These are phyloP conservation scores for Bryoerythrophyllum caledonicum DNA, from an alignment of 225 moss, liverwort and hornwort species.

Conservation along the genomic window DNA sequence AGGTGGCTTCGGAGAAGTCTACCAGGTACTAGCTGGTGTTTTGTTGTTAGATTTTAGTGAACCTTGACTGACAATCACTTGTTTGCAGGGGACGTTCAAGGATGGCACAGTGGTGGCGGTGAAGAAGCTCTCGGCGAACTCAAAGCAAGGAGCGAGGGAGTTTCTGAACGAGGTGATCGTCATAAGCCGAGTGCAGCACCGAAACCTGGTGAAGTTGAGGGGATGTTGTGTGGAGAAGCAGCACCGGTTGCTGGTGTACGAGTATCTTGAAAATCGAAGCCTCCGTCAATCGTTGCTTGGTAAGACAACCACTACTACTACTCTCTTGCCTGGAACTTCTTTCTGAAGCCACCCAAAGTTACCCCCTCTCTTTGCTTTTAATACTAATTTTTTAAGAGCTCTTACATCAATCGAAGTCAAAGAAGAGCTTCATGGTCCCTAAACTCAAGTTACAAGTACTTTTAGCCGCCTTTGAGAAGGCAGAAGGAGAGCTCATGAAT, in stretches of 20 bases:
- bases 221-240: constrained; percentile 59
- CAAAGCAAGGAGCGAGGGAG: constrained; percentile 47
- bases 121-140: constrained; percentile 47
- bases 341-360: no score
- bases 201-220: constrained; percentile 61
- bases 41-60: neutral
- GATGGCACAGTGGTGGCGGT: constrained; percentile 58
- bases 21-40: constrained; percentile 34
- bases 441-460: no score
- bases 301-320: constrained; percentile 18
- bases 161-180: constrained; percentile 65
- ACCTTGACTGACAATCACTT: neutral
- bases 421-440: no score
- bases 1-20: constrained; percentile 78
- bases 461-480: no score
- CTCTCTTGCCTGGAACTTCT: neutral
- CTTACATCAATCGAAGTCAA: no score
- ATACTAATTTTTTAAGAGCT: no score
- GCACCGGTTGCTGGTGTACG: constrained; percentile 61
- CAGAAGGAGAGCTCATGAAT: no score
- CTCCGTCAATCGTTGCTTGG: constrained; percentile 55
- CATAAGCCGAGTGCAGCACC: constrained; percentile 59
- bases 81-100: constrained; percentile 42
- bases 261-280: constrained; percentile 60
- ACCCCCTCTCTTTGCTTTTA: no score